Base-by-base conservation (phyloP, 495 filamentous ascomycete species). In the Trypethelium eluteriae region DNA sequence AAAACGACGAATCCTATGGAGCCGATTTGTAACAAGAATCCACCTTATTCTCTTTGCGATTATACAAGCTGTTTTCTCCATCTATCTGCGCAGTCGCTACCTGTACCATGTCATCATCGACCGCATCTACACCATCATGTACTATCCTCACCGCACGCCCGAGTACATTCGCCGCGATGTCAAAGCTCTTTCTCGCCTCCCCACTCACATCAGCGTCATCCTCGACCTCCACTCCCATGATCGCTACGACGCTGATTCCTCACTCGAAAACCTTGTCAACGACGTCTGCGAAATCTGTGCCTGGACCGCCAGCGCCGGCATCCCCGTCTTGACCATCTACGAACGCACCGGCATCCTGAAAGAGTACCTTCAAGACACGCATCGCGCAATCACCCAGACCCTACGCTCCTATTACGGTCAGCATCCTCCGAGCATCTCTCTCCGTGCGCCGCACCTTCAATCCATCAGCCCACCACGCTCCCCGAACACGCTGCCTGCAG, bases 131-230 rank as follows among this genome's bases (percentile, higher is more conserved):
- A 87, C 91, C 11, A 80, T 98, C 67, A 81, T 92, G 35, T 89
- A 92, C 72, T 90, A 99, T 78, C 95, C 98, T 76, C 93, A 98
- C 76, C 87, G 89, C 56, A 93, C 92, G 1, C 94, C 94, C 18
- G 90, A 96, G 78, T 81, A 96, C 66, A 95, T 99, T 69, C 83
- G 85, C 70, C 85, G 88, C 67, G 94, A 98, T 80, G 89, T 97
- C n/a, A 88, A 84, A 70, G 81, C 79, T 2, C 79, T 93, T 65
- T 82, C 78, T 47, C 81, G 86, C 66, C 70, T 96, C 57, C 94
- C 94, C 2, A 80, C 88, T 64, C 95, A 98, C 75, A 73, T 99
- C 32, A 96, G 92, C 74, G 87, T 96, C 6, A 87, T 98, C 66
- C 76, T 99, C 68, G 88, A 86, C 5, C 74, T 90, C 64, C 86